Percentiles rank a stretch among this genome's conserved stretches.
Evolutionary conservation across 1,139 yeast species (phyloP).

Genomic region (Saccharomycopsis hybrid): DNA sequence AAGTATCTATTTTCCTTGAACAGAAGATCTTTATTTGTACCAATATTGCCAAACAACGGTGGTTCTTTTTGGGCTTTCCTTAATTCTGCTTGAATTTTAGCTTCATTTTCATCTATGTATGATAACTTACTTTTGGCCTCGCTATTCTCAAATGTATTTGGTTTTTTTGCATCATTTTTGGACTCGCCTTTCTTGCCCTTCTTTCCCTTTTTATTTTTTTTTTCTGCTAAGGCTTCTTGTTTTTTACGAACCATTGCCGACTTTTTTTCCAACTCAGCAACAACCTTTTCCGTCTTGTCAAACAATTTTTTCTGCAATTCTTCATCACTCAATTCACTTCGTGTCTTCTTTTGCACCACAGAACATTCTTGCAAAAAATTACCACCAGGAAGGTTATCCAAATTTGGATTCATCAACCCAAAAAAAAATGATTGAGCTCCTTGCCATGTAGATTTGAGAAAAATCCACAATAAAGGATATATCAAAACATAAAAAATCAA

Average conservation of each 20-base stretch:
- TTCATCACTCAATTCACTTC: conserved; percentile 58
- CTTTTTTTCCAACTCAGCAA: conserved; percentile 57
- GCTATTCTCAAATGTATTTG: conserved; percentile 30
- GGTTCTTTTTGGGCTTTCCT: conserved; percentile 9
- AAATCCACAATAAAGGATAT: conserved; percentile 78
- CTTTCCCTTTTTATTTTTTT: conserved; percentile 11
- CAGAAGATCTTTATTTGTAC: background rate
- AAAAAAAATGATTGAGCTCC: conserved; percentile 78
- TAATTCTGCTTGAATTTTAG: conserved; percentile 11
- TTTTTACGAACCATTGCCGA: conserved; percentile 54
- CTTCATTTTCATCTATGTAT: conserved; percentile 1
- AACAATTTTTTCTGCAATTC: conserved; percentile 58
- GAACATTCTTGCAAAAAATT: conserved; percentile 67
- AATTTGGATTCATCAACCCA: conserved; percentile 67
- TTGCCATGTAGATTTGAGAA: conserved; percentile 63
- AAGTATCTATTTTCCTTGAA: conserved; percentile 19
- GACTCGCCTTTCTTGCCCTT: conserved; percentile 37
- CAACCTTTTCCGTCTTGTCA: conserved; percentile 51
- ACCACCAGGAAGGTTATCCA: conserved; percentile 56
- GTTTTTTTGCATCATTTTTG: conserved; percentile 43
- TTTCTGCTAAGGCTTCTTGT: conserved; percentile 1
- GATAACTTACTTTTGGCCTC: conserved; percentile 1
- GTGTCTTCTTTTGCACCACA: conserved; percentile 37
- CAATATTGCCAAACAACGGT: conserved; percentile 16
- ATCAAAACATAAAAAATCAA: conserved; percentile 57